These are phyloP conservation scores for Fusarium ramigenum DNA, from an alignment of 2,329 filamentous ascomycete species.

Conservation along the genomic window DNA sequence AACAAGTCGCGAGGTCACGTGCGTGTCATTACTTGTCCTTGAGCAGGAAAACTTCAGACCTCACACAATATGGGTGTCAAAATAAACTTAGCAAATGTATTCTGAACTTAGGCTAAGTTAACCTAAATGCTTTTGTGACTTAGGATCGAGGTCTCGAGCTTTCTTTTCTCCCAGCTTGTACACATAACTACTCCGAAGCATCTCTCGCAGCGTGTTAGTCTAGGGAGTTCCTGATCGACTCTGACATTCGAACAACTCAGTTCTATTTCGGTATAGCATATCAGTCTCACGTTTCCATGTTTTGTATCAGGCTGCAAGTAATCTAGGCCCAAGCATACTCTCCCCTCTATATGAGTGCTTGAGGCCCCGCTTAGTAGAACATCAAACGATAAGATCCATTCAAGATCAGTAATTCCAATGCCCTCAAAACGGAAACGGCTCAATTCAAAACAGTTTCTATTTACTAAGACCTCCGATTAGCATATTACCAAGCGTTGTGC, in stretches of 20 bases:
- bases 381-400: no score
- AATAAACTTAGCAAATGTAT: background rate
- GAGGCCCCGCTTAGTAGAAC: background rate
- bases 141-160: background rate
- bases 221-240: background rate
- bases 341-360: background rate
- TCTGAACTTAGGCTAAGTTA: background rate
- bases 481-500: background rate
- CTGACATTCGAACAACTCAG: background rate
- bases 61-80: background rate
- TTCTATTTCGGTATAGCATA: background rate
- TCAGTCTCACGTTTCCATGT: background rate
- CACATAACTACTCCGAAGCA: background rate
- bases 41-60: background rate
- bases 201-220: background rate
- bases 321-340: background rate
- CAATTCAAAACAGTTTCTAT: background rate
- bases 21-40: background rate
- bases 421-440: background rate
- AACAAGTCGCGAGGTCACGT: constrained; percentile 33
- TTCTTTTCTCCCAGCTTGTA: background rate
- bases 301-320: no score
- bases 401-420: constrained; percentile 12
- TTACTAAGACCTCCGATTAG: constrained; percentile 2
- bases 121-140: background rate